Conservation (phyloP, 352 stramenopile genomes). For the Nothophytophthora sp. region DNA sequence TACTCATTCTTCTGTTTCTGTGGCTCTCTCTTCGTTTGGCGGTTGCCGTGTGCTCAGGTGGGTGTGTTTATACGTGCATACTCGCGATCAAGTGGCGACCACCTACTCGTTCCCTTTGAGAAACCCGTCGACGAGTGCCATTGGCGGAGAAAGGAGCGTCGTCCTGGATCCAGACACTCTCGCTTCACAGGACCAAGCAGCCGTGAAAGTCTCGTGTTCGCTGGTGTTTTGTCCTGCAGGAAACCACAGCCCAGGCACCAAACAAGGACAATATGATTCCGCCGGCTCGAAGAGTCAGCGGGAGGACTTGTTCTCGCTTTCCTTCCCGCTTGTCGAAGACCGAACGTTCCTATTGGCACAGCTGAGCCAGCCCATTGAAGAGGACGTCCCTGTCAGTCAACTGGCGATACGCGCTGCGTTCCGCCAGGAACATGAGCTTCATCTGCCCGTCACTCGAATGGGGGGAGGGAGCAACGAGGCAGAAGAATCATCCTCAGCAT, state of each 20-base stretch:
- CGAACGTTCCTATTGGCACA: constrained; percentile 36
- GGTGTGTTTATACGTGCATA: constrained; percentile 38
- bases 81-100: constrained; percentile 20
- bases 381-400: constrained; percentile 32
- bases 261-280: not conserved
- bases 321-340: constrained; percentile 33
- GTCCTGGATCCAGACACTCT: constrained; percentile 32
- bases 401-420: constrained; percentile 37
- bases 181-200: constrained; percentile 21
- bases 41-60: constrained; percentile 11
- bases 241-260: not conserved
- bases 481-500: constrained; percentile 9
- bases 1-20: too few relatives aligned
- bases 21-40: not conserved
- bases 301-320: constrained; percentile 26
- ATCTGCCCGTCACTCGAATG: constrained; percentile 13
- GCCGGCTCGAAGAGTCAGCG: not conserved
- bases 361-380: constrained; percentile 31
- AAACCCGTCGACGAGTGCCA: constrained; percentile 1
- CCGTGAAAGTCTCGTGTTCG: constrained; percentile 35
- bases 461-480: not conserved
- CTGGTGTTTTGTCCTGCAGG: constrained; percentile 37
- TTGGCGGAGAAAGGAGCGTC: constrained; percentile 21
- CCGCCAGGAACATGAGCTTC: constrained; percentile 35
- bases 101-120: constrained; percentile 40